phyloP scores from a whole-genome alignment of 1,284 basidiomycete genomes.

The Neotropicomus parvogracilis region DNA sequence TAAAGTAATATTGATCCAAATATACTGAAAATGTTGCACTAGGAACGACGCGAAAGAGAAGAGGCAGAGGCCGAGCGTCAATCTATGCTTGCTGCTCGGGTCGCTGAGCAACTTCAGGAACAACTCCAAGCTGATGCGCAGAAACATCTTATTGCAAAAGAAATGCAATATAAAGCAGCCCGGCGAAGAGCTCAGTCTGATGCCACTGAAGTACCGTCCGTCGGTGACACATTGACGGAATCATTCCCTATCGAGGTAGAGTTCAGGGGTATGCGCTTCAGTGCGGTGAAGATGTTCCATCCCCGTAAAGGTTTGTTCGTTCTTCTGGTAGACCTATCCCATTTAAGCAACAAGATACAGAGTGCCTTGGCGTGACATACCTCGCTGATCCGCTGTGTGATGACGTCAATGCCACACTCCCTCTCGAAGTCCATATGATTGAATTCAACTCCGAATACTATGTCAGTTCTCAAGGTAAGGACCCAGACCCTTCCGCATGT shows the following conservation, averaged over 20 bases:
- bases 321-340: not conserved
- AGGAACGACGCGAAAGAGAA: constrained; percentile 38
- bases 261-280: constrained; percentile 56
- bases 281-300: constrained; percentile 65
- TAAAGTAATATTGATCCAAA: too few relatives aligned
- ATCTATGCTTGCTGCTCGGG: constrained; percentile 44
- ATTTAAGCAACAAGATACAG: constrained; percentile 33
- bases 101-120: constrained; percentile 55
- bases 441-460: constrained; percentile 68
- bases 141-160: constrained; percentile 49
- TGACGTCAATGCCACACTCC: constrained; percentile 49
- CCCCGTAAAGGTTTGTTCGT: constrained; percentile 52
- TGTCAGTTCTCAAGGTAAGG: constrained; percentile 52
- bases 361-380: constrained; percentile 60
- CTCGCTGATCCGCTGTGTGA: constrained; percentile 70
- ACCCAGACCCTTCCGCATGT: not conserved
- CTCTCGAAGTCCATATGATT: constrained; percentile 63
- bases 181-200: constrained; percentile 63
- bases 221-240: constrained; percentile 55
- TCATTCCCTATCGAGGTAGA: constrained; percentile 56
- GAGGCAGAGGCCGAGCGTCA: constrained; percentile 51
- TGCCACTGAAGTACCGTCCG: constrained; percentile 56
- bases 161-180: constrained; percentile 49
- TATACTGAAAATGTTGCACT: constrained; percentile 4
- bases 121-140: constrained; percentile 60